phyloP scores from a whole-genome alignment of 148 eudicot species.

The Dysphania ambrosioides region DNA sequence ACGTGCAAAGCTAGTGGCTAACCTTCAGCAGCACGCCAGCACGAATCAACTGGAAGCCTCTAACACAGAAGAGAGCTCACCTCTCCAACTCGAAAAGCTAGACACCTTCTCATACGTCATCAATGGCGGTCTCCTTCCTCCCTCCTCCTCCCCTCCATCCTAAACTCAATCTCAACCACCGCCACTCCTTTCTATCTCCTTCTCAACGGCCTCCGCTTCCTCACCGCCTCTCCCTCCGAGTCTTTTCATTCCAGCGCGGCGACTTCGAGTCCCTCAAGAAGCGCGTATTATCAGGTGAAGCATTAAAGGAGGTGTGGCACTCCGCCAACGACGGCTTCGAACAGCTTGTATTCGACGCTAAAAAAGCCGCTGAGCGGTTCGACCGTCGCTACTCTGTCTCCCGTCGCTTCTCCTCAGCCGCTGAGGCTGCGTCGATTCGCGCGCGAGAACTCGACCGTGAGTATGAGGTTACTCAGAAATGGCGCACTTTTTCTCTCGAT shows the following conservation, averaged over 20 bases:
- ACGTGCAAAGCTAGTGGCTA: slow-evolving; percentile 11
- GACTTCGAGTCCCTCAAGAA: slow-evolving; percentile 68
- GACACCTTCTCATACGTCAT: background rate
- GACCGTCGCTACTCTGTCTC: slow-evolving; percentile 71
- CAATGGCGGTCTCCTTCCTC: slow-evolving; percentile 18
- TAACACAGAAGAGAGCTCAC: background rate
- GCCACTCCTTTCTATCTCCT: slow-evolving; percentile 24
- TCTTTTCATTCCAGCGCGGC: slow-evolving; percentile 50
- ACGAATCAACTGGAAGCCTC: background rate
- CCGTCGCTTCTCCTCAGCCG: slow-evolving; percentile 42
- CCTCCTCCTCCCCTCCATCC: slow-evolving; percentile 38
- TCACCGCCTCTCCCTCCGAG: slow-evolving; percentile 13
- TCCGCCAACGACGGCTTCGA: slow-evolving; percentile 77
- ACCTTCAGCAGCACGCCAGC: background rate
- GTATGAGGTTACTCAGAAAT: slow-evolving; percentile 53
- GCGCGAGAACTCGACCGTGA: slow-evolving; percentile 79
- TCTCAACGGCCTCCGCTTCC: slow-evolving; percentile 8
- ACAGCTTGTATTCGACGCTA: slow-evolving; percentile 64
- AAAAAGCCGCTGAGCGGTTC: slow-evolving; percentile 71
- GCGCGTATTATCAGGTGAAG: slow-evolving; percentile 73
- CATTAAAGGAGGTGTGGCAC: slow-evolving; percentile 66
- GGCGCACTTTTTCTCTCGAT: slow-evolving; percentile 63
- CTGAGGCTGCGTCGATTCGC: slow-evolving; percentile 52
- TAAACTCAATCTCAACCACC: slow-evolving; percentile 20
- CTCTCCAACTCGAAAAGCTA: background rate